Evolutionary conservation across 345 rosid genomes (phyloP), one percentile per base, ranked within the genome.

Genomic region (Salix brachista): DNA sequence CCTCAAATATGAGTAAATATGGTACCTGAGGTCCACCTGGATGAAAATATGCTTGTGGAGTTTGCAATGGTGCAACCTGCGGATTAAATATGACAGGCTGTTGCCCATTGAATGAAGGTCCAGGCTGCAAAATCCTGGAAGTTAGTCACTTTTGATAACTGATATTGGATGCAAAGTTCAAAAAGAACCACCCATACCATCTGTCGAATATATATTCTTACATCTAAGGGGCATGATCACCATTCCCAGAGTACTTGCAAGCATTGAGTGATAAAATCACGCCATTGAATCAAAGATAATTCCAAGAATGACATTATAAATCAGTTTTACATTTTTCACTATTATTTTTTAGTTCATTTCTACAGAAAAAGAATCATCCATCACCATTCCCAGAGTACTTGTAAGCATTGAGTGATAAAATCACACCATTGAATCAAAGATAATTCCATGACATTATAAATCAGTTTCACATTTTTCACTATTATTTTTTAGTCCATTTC

Each of bases 1-100:
- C 9, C 60, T 23, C 65, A 39, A 30, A 46, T 13, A 42, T 6
- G 16, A 41, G 12, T 69, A 30, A 28, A 72, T 39, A 58, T 69
- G 81, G 58, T 77, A 94, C 96, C 92, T 89, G 94, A 78, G 91
- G 90, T 79, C 90, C 97, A 78, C 80, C 84, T 65, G 93, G 94
- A 71, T 88, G 97, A 75, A 87, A 87, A 88, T 90, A 95, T 39
- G 90, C 78, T 79, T 84, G 93, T 16, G 88, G 86, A 46, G 90
- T 64, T 54, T 87, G 93, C 85, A 86, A 46, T 50, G 90, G 86
- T 69, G 91, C 81, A 73, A 78, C 84, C 83, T 82, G 94, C 8
- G 87, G 84, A 80, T 84, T 90, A 81, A 82, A 90, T 67, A 93
- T 79, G 70, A 91, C 86, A 65, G 89, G 94, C 79, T 87, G 96